Base-by-base conservation (phyloP, 768 basidiomycete species). In the Lentinula boryana region DNA sequence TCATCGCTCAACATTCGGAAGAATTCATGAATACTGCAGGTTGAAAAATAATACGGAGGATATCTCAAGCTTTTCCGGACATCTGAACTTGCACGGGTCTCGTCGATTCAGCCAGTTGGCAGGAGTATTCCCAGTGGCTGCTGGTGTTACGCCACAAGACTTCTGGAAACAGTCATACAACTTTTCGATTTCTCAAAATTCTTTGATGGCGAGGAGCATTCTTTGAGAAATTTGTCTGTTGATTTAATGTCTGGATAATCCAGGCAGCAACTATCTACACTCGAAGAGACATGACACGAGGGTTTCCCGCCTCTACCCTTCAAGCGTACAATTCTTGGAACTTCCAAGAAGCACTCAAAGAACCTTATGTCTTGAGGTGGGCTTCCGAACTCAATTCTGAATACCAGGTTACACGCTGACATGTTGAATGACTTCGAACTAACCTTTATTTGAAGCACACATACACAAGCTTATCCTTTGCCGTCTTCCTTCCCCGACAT, bases 401-500 rank as follows among this genome's bases (percentile, higher is more conserved):
- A 56, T n/a, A 3, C 46, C 13, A 43, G 12, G 9, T 9, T 15
- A 3, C 32, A 27, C 6, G 55, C 40, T 56, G 27, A 56, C 55
- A 35, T 53, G 4, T 32, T 53, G 55, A 23, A 41, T 56, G n/a
- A 40, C 35, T 33, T 55, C 27, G 36, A 32, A 27, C 18, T 32
- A 18, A 15, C 58, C 55, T 44, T 15, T 60, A 15, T 32, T 46
- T 48, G 31, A 46, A 88, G 83, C 60, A 71, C 76, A 31, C 81
- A 80, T 68, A 71, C 77, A 4, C 70, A 76, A 7, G 70, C 79
- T n/a, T 88, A 82, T 66, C 85, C 87, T 7, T 69, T 87, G 16
- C 82, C 85, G 6, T 78, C 78, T 33, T 86, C 87, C 6, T 87
- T 84, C 68, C 86, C 86, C 5, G 65, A 68, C 4, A 76, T 83